Percentiles rank a stretch among this genome's conserved stretches.
Evolutionary conservation across 2,329 filamentous ascomycete species (phyloP).

Genomic region (Cordyceps fumosorosea): DNA sequence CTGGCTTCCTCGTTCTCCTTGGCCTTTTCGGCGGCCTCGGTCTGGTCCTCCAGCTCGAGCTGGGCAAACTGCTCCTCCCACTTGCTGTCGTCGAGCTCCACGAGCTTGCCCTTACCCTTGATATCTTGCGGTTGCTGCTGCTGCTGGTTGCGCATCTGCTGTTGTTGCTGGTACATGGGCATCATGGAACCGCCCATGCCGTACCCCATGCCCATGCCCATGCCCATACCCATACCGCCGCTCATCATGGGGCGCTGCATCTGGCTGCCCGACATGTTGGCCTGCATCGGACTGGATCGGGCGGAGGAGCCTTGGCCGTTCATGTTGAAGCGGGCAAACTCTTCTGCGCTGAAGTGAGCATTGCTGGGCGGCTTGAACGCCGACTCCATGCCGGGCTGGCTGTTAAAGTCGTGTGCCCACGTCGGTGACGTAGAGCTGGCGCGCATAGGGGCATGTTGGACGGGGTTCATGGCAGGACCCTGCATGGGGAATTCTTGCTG

Average conservation of each 20-base stretch:
- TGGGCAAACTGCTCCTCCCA: conserved; percentile 97
- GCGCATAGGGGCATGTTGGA: conserved; percentile 46
- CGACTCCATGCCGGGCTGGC: conserved; percentile 64
- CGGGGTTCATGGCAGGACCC: conserved; percentile 40
- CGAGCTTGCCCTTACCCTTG: conserved; percentile 85
- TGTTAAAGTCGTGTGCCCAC: conserved; percentile 48
- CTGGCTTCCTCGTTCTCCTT: conserved; percentile 55
- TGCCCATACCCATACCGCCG: conserved; percentile 44
- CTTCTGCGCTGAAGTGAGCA: conserved; percentile 67
- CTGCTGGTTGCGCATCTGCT: conserved; percentile 37
- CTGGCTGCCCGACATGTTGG: conserved; percentile 38
- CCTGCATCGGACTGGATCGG: conserved; percentile 54
- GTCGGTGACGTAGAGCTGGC: conserved; percentile 48
- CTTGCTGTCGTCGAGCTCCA: conserved; percentile 87
- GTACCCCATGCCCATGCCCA: conserved; percentile 46
- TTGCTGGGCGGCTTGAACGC: conserved; percentile 54
- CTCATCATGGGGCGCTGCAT: conserved; percentile 56
- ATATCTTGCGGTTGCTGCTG: conserved; percentile 39
- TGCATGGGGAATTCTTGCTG: conserved; percentile 49
- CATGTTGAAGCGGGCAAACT: conserved; percentile 83
- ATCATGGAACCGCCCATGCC: conserved; percentile 43
- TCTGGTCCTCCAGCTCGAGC: conserved; percentile 63
- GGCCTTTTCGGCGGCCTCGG: conserved; percentile 46
- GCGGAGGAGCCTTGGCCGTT: conserved; percentile 48
- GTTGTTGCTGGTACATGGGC: conserved; percentile 39